Conservation (phyloP, 306 rosid genomes). For the Sechiopsis laciniata region DNA sequence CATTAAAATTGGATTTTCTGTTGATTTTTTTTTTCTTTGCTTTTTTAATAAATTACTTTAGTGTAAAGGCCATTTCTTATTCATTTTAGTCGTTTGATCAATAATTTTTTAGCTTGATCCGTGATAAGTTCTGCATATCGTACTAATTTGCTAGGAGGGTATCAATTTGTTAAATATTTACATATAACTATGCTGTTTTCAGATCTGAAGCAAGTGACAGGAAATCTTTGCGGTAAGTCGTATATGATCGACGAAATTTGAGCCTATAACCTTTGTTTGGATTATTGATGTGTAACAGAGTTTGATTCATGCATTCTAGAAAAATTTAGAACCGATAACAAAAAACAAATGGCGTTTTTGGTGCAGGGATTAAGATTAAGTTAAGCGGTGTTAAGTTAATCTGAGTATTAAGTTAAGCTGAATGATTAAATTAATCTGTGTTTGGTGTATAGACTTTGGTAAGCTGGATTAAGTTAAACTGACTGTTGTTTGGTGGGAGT, state of each 20-base stretch:
- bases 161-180: neutral
- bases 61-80: constrained; percentile 15
- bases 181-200: neutral
- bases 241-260: too few relatives aligned
- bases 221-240: neutral
- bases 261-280: too few relatives aligned
- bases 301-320: neutral
- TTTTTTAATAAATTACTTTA: constrained; percentile 20
- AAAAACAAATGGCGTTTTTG: too few relatives aligned
- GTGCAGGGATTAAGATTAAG: too few relatives aligned
- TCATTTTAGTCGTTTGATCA: constrained; percentile 10
- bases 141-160: neutral
- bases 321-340: neutral
- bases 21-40: neutral
- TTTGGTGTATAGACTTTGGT: too few relatives aligned
- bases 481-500: too few relatives aligned
- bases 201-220: neutral
- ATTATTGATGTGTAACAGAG: too few relatives aligned
- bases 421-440: too few relatives aligned
- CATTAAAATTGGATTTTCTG: constrained; percentile 19
- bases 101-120: neutral
- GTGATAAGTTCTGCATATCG: neutral
- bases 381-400: too few relatives aligned
- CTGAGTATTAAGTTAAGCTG: too few relatives aligned
- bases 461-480: too few relatives aligned